A percentile compares a stretch with the other conserved stretches of the same genome.
Conservation (phyloP, 2,329 filamentous ascomycete species). For the Diaporthe citrichinensis region DNA sequence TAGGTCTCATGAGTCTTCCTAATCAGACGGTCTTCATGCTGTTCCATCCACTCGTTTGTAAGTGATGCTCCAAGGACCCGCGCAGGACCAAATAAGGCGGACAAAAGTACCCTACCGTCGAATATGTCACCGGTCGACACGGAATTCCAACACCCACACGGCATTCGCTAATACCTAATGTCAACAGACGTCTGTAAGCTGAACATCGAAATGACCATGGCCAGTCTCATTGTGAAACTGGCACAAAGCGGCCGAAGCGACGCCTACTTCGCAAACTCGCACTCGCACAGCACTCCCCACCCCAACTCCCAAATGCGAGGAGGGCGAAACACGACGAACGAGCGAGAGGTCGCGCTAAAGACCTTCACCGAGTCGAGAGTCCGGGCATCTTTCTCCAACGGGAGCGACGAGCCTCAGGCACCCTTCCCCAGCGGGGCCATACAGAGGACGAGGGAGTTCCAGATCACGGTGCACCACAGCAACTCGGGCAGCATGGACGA, state of each 20-base stretch:
- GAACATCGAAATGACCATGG: constrained; percentile 42
- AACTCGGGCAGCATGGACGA: constrained; percentile 33
- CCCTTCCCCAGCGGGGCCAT: constrained; percentile 25
- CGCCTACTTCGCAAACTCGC: constrained; percentile 11
- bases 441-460: constrained; percentile 36
- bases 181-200: constrained; percentile 30
- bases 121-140: background rate
- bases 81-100: too few species aligned
- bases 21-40: constrained; percentile 49
- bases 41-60: constrained; percentile 39
- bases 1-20: constrained; percentile 52
- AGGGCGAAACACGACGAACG: constrained; percentile 13
- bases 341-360: constrained; percentile 34
- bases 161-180: background rate
- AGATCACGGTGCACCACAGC: constrained; percentile 37
- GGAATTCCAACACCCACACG: too few species aligned
- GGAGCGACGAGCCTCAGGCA: background rate
- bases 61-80: background rate
- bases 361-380: constrained; percentile 37
- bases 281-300: constrained; percentile 24
- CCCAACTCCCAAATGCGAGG: background rate
- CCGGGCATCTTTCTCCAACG: constrained; percentile 31
- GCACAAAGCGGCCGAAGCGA: constrained; percentile 32
- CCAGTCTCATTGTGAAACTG: constrained; percentile 40
- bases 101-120: too few species aligned